These are phyloP conservation scores for Rhizopogon rudus DNA, from an alignment of 768 basidiomycete species.

Conservation along the genomic window DNA sequence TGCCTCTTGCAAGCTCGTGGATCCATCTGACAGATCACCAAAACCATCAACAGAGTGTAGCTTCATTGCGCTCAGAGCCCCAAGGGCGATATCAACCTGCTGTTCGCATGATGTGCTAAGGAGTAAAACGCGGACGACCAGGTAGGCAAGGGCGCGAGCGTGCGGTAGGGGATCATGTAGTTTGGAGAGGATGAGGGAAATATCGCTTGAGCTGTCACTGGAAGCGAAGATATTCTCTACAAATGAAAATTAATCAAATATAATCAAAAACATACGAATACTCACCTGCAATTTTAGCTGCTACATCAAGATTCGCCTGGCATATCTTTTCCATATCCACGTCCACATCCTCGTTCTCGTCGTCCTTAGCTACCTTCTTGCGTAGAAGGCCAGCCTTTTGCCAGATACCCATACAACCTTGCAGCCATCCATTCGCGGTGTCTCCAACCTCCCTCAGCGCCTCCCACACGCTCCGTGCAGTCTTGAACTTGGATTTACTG, in stretches of 20 bases:
- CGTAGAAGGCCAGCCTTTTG: conserved; percentile 20
- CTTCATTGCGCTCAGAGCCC: conserved; percentile 42
- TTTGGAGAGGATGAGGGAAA: conserved; percentile 47
- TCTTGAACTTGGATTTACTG: conserved; percentile 67
- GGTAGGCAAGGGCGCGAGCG: conserved; percentile 50
- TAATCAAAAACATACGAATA: conserved; percentile 1
- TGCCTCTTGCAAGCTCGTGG: conserved; percentile 23
- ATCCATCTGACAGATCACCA: conserved; percentile 21
- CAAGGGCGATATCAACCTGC: conserved; percentile 49
- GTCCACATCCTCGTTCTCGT: conserved; percentile 25
- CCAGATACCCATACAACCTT: conserved; percentile 48
- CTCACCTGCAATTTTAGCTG: conserved; percentile 63
- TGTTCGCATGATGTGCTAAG: conserved; percentile 50
- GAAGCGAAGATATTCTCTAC: conserved; percentile 65
- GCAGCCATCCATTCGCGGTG: conserved; percentile 37
- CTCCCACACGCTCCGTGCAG: conserved; percentile 67
- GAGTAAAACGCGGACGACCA: conserved; percentile 62
- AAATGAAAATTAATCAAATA: not conserved
- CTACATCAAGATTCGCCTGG: conserved; percentile 48
- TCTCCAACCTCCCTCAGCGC: conserved; percentile 39
- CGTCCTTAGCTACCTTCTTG: conserved; percentile 21
- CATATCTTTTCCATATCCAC: conserved; percentile 40
- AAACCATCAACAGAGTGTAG: conserved; percentile 41
- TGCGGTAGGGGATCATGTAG: conserved; percentile 46
- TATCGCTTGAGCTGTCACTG: conserved; percentile 34